phyloP scores from a whole-genome alignment of 2,329 filamentous ascomycete genomes.

The Alternaria panax region DNA sequence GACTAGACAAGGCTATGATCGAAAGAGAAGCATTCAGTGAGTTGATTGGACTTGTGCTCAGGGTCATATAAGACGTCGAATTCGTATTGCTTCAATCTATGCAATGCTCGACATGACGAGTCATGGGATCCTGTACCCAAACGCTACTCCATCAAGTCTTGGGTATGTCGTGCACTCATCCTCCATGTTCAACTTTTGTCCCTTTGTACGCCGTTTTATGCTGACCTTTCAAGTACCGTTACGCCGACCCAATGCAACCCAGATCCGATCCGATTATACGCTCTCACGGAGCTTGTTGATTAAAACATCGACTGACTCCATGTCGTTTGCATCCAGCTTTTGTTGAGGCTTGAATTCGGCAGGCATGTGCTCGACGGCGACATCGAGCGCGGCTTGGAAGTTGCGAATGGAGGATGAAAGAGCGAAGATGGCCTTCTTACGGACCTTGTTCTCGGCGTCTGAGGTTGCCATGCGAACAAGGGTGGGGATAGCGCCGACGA shows the following conservation, averaged over 20 bases:
- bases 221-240: conserved; percentile 30
- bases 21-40: conserved; percentile 53
- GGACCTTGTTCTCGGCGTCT: conserved; percentile 68
- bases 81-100: neutral
- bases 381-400: conserved; percentile 77
- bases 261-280: conserved; percentile 17
- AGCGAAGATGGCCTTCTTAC: conserved; percentile 89
- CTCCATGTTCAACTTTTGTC: neutral
- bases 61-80: conserved; percentile 37
- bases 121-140: neutral
- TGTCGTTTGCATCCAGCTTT: conserved; percentile 81
- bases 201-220: conserved; percentile 23
- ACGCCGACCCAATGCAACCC: conserved; percentile 35
- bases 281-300: conserved; percentile 66
- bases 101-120: conserved; percentile 4
- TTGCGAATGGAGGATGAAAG: conserved; percentile 87
- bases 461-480: conserved; percentile 71
- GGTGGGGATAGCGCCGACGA: conserved; percentile 70
- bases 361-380: conserved; percentile 71
- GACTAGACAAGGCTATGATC: conserved; percentile 63
- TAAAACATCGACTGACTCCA: conserved; percentile 82
- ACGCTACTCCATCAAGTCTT: neutral
- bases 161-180: conserved; percentile 9
- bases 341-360: conserved; percentile 64
- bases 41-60: conserved; percentile 53